These are phyloP conservation scores for Acer negundo DNA, from an alignment of 345 rosid genomes.

Conservation along the genomic window DNA sequence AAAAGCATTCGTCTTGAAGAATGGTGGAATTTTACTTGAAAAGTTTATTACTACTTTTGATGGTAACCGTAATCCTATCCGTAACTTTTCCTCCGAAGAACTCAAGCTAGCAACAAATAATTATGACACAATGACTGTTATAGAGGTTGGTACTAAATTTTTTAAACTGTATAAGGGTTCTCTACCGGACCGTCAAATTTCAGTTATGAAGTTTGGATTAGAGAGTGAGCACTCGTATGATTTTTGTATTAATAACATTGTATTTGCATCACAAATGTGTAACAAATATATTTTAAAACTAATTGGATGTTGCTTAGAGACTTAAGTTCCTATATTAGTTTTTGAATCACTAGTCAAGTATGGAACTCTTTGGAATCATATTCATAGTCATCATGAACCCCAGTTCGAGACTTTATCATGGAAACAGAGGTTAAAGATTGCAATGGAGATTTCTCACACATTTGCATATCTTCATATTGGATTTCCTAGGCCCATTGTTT, in stretches of 20 bases:
- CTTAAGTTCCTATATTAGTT: not conserved
- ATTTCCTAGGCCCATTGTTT: too few species aligned
- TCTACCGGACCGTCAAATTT: constrained; percentile 15
- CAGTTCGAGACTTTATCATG: too few species aligned
- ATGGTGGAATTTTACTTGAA: too few species aligned
- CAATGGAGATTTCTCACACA: too few species aligned
- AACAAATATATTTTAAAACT: constrained; percentile 23
- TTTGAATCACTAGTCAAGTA: not conserved
- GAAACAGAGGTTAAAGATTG: too few species aligned
- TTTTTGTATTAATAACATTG: constrained; percentile 4
- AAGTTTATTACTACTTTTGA: not conserved
- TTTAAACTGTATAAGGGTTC: not conserved
- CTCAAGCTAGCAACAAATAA: too few species aligned
- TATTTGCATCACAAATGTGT: constrained; percentile 22
- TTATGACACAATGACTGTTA: not conserved
- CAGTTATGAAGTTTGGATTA: constrained; percentile 7
- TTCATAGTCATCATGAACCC: too few species aligned
- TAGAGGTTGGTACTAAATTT: too few species aligned
- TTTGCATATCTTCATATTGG: too few species aligned
- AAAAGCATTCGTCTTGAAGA: too few species aligned
- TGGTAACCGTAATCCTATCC: too few species aligned
- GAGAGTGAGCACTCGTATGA: accelerated
- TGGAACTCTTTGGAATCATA: constrained; percentile 5
- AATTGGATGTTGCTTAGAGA: constrained; percentile 31
- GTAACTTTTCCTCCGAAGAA: too few species aligned